Conservation (phyloP, 257 asterid species). For the Fraxinus excelsior region DNA sequence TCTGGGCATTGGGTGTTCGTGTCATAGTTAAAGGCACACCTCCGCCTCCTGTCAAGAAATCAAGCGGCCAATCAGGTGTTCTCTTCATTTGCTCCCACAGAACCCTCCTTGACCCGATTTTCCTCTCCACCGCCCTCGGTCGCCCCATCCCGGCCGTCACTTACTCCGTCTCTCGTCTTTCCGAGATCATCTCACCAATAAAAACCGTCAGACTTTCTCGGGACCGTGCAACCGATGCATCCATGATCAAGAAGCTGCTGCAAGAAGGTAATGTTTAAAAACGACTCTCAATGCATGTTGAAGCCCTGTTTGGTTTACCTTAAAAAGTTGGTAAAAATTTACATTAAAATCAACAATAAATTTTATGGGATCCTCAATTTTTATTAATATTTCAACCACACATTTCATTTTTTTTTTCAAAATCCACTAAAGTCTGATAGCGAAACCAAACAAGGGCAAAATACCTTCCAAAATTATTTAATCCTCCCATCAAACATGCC, state of each 20-base stretch:
- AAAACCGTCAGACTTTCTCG: slow-evolving; percentile 56
- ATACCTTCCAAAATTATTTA: no score
- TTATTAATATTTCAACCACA: no score
- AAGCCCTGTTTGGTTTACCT: no score
- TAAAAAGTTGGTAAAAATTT: no score
- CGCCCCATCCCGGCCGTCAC: slow-evolving; percentile 71
- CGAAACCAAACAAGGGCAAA: no score
- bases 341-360: no score
- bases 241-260: slow-evolving; percentile 37
- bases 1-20: slow-evolving; percentile 59
- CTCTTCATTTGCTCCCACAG: slow-evolving; percentile 66
- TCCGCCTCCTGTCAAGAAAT: slow-evolving; percentile 40
- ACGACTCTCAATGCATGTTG: neutral
- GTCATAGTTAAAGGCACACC: slow-evolving; percentile 56
- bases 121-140: slow-evolving; percentile 62
- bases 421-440: no score
- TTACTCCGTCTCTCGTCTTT: slow-evolving; percentile 67
- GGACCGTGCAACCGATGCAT: slow-evolving; percentile 47
- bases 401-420: no score
- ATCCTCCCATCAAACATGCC: no score
- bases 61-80: slow-evolving; percentile 44
- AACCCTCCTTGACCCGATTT: slow-evolving; percentile 62
- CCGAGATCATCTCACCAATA: slow-evolving; percentile 69
- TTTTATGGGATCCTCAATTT: no score
- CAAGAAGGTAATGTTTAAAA: slow-evolving; percentile 18